Conservation (phyloP, 805 yeast genomes). For the Hanseniaspora occidentalis region DNA sequence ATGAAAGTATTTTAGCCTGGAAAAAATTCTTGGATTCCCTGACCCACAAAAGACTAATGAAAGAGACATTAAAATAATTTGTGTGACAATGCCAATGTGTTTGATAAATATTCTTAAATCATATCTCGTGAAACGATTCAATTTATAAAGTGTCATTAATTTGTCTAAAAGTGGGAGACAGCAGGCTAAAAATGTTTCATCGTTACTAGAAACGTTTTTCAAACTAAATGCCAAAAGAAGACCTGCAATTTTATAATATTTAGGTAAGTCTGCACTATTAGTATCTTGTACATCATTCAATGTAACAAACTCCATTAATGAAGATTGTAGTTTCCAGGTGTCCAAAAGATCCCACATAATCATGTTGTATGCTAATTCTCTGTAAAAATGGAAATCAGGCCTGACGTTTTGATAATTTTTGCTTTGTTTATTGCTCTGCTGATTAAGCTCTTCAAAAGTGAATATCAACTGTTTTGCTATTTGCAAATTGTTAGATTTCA, state of each 20-base stretch:
- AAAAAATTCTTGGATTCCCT: constrained; percentile 71
- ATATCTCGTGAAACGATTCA: constrained; percentile 32
- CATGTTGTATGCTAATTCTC: constrained; percentile 51
- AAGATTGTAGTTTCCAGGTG: constrained; percentile 25
- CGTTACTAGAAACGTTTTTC: constrained; percentile 59
- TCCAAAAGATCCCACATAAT: constrained; percentile 59
- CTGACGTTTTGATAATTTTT: constrained; percentile 37
- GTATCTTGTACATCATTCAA: constrained; percentile 15
- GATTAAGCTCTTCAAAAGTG: constrained; percentile 41
- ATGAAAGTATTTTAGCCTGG: constrained; percentile 60
- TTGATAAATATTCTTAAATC: constrained; percentile 43
- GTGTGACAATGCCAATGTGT: constrained; percentile 43
- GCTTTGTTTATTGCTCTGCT: constrained; percentile 13
- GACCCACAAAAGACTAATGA: constrained; percentile 81
- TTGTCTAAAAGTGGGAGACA: constrained; percentile 17
- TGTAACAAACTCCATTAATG: constrained; percentile 10
- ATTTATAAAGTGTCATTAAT: constrained; percentile 21
- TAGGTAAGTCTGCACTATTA: constrained; percentile 50
- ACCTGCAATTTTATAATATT: constrained; percentile 62
- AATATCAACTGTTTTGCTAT: constrained; percentile 61
- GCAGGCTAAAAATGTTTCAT: constrained; percentile 39
- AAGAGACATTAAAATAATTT: constrained; percentile 47
- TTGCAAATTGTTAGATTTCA: constrained; percentile 47
- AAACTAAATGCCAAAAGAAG: constrained; percentile 62
- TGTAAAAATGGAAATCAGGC: constrained; percentile 61